Base-by-base conservation (phyloP, 805 yeast species). In the Teunomyces funiuensis region DNA sequence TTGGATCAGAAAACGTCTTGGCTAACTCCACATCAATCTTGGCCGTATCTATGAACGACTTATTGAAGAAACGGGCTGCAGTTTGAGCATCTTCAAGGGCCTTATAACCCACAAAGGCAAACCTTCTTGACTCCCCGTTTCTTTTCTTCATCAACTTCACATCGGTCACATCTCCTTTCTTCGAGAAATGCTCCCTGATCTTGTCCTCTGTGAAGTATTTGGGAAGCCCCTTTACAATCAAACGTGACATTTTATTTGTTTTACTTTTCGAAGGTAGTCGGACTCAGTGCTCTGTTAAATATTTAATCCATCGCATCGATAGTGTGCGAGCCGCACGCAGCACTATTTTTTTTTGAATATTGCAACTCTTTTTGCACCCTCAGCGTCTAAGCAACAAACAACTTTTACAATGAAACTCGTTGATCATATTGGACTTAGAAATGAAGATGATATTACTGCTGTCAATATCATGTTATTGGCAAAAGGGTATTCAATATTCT, bases 181-280 rank as follows among this genome's bases (percentile, higher is more conserved):
- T 60, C 38, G 65, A 60, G 57, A 91, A 91, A 57, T 82, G 88
- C 22, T 75, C 77, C 47, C 73, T 73, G 42, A 91, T 65, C 48
- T 83, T 79, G 2, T 79, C 88, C 59, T 91, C 97, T 0, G 82
- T 78, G 45, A 80, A 74, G 58, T 85, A 86, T 49, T 72, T 69
- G 6, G 98, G 98, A 39, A 91, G 73, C 33, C 95, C 93, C 61
- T 88, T 91, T 5, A 91, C 95, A 53, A 91, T 91, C 40, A 91
- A 76, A 65, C 98, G 85, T 15, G 98, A 90, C 86, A 80, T 80
- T 49, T 37, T 54, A 34, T 17, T n/a, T 15, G 13, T 16, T 6
- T 13, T 40, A 9, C 14, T 31, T 16, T 13, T n/a, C n/a, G n/a
- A n/a, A n/a, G n/a, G n/a, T n/a, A n/a, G n/a, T n/a, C n/a, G n/a